phyloP scores from a whole-genome alignment of 129 eudicot genomes.

The Pittosporum tobira region DNA sequence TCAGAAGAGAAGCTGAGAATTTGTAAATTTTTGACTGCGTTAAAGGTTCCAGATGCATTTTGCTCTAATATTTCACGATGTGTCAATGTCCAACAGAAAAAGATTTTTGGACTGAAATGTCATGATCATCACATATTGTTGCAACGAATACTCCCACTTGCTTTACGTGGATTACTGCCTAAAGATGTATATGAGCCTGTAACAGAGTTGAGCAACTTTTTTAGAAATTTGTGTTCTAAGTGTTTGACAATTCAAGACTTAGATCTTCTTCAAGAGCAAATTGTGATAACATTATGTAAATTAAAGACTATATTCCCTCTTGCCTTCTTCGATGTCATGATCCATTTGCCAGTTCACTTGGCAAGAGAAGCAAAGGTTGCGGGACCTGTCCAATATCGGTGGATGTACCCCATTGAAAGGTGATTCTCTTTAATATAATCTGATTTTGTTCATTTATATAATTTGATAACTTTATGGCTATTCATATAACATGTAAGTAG shows the following conservation, averaged over 20 bases:
- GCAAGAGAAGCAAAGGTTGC: constrained; percentile 9
- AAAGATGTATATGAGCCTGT: no score
- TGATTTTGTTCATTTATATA: no score
- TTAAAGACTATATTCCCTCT: constrained; percentile 4
- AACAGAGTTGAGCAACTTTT: no score
- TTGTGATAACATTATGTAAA: no score
- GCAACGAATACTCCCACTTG: no score
- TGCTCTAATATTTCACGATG: background rate
- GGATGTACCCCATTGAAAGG: constrained; percentile 22
- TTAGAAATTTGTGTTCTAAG: no score
- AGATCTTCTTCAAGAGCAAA: no score
- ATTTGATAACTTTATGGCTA: no score
- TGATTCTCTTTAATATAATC: no score
- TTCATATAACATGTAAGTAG: no score
- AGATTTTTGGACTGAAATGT: background rate
- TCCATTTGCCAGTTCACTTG: constrained; percentile 23
- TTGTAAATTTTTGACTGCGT: background rate
- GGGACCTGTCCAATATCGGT: constrained; percentile 6
- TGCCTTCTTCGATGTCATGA: constrained; percentile 11
- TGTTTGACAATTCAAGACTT: no score
- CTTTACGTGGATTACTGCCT: no score
- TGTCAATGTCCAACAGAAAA: background rate
- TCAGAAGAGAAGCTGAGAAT: background rate
- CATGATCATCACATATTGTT: constrained; percentile 13
- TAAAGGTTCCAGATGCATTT: constrained; percentile 2